These are phyloP conservation scores for Penicillium turbatum DNA, from an alignment of 495 filamentous ascomycete species.

Conservation along the genomic window DNA sequence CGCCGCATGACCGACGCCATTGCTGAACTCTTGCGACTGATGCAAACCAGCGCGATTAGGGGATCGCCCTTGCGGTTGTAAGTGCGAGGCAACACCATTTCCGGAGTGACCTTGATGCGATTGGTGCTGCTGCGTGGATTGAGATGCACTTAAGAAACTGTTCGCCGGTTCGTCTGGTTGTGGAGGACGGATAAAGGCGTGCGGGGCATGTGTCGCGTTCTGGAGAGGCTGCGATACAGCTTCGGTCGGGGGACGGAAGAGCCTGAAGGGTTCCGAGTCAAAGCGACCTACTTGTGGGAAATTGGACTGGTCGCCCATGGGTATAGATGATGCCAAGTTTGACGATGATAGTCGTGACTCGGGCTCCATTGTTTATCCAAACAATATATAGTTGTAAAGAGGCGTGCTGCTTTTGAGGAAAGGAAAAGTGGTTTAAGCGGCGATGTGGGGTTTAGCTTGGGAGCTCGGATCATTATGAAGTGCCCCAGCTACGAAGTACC, in stretches of 20 bases:
- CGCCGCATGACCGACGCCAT: not conserved
- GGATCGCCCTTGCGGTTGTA: not conserved
- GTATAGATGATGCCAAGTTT: conserved; percentile 10
- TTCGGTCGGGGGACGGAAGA: conserved; percentile 15
- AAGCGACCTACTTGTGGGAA: conserved; percentile 16
- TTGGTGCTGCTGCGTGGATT: conserved; percentile 19
- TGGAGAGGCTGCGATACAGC: conserved; percentile 9
- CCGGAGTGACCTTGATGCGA: not conserved
- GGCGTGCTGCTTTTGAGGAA: conserved; percentile 19
- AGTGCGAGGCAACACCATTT: not conserved
- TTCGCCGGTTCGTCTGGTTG: conserved; percentile 5
- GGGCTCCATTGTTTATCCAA: conserved; percentile 16
- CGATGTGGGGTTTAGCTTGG: conserved; percentile 9
- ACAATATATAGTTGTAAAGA: conserved; percentile 3
- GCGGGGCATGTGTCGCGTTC: conserved; percentile 10
- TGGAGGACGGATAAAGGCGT: conserved; percentile 12
- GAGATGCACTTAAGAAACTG: conserved; percentile 25
- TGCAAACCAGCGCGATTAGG: not conserved
- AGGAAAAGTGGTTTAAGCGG: conserved; percentile 31
- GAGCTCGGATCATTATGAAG: conserved; percentile 9
- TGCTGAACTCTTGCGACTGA: not conserved
- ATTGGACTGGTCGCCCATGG: not conserved
- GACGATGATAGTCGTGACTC: conserved; percentile 8
- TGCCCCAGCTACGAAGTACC: not conserved
- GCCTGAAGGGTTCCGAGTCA: conserved; percentile 20